These are phyloP conservation scores for Skeletonema tropicum DNA, from an alignment of 108 stramenopile species.

Conservation along the genomic window DNA sequence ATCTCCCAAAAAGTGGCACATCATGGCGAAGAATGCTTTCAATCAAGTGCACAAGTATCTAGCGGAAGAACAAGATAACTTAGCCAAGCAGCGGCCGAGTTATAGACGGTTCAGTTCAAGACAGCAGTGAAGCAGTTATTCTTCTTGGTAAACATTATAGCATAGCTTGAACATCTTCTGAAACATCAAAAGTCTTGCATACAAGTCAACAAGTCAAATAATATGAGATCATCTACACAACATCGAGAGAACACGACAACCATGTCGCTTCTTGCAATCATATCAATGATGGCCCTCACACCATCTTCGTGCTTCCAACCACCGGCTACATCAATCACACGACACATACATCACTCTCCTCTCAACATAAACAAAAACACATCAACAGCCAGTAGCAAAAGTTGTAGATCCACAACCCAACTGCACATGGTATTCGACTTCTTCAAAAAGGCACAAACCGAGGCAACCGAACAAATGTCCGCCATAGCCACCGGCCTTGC, in stretches of 20 bases:
- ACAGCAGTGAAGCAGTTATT: no score
- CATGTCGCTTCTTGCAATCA: background rate
- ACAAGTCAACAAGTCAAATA: background rate
- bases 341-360: background rate
- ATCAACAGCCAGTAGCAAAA: background rate
- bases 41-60: no score
- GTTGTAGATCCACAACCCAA: conserved; percentile 19
- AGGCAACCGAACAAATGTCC: conserved; percentile 68
- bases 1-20: background rate
- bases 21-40: no score
- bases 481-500: conserved; percentile 80
- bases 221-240: background rate
- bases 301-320: background rate
- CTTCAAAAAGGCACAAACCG: conserved; percentile 70
- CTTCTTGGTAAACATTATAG: no score
- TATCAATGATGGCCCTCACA: background rate
- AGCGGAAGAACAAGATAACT: no score
- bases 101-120: background rate
- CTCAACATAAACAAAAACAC: background rate
- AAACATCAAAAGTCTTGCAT: no score
- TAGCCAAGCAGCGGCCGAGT: background rate
- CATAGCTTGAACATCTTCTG: no score
- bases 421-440: conserved; percentile 82
- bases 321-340: background rate
- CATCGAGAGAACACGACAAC: background rate